Conservation (phyloP, 2,329 filamentous ascomycete species). For the Sclerotinia spermophila region DNA sequence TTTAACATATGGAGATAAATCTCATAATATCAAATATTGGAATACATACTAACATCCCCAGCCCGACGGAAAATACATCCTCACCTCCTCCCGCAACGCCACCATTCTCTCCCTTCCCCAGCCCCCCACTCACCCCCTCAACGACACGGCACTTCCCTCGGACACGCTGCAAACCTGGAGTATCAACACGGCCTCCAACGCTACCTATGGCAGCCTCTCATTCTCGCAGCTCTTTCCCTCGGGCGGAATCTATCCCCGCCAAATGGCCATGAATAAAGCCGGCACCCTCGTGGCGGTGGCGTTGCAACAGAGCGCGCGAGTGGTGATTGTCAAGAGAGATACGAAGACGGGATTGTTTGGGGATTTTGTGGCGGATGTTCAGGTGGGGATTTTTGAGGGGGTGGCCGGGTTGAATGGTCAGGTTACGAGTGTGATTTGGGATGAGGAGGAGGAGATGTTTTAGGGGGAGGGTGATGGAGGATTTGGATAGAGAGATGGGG, state of each 20-base stretch:
- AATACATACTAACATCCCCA: constrained; percentile 33
- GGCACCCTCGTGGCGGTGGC: constrained; percentile 46
- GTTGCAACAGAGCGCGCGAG: constrained; percentile 41
- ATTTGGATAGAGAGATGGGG: neutral
- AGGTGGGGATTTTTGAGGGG: neutral
- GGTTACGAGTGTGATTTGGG: constrained; percentile 34
- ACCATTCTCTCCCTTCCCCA: constrained; percentile 48
- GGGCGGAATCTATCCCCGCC: constrained; percentile 45
- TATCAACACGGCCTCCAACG: constrained; percentile 46
- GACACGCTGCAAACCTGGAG: constrained; percentile 63
- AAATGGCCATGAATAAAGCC: constrained; percentile 46
- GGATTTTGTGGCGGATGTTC: constrained; percentile 29
- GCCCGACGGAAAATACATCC: constrained; percentile 59
- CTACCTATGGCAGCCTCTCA: constrained; percentile 42
- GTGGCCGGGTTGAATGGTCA: constrained; percentile 24
- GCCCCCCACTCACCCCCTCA: constrained; percentile 40
- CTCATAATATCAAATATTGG: neutral
- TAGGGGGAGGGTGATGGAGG: neutral
- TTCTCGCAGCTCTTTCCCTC: constrained; percentile 45
- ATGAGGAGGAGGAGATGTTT: constrained; percentile 23
- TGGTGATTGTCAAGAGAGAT: constrained; percentile 44
- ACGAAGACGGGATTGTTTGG: constrained; percentile 42
- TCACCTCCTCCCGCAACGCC: constrained; percentile 66
- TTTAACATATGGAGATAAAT: neutral
- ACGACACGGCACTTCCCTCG: constrained; percentile 48